These are phyloP conservation scores for Casuarina equisetifolia DNA, from an alignment of 306 rosid species.

Conservation along the genomic window DNA sequence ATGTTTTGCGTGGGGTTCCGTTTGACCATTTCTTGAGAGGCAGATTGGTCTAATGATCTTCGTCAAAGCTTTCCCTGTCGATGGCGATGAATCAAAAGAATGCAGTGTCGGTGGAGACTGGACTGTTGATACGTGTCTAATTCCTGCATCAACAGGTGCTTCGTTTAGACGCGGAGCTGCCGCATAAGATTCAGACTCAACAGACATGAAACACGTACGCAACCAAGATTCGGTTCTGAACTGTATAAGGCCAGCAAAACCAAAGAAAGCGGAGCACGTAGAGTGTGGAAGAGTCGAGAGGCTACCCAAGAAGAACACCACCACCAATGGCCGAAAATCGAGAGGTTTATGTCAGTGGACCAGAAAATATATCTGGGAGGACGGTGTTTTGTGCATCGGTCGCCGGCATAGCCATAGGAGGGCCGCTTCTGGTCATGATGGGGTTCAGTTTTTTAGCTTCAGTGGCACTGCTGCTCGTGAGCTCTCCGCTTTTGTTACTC, in stretches of 20 bases:
- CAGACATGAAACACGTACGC: neutral
- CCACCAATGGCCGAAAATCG: conserved; percentile 4
- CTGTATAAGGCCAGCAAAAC: neutral
- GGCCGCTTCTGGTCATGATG: conserved; percentile 28
- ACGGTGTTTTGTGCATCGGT: neutral
- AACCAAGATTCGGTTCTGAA: neutral
- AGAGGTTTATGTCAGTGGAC: neutral
- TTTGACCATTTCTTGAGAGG: too few relatives aligned
- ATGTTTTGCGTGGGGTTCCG: too few relatives aligned
- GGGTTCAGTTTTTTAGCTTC: conserved; percentile 35
- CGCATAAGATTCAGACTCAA: neutral
- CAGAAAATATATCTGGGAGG: neutral
- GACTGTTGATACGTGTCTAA: conserved; percentile 1
- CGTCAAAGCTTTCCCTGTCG: too few relatives aligned
- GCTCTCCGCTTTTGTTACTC: conserved; percentile 25
- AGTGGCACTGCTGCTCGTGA: conserved; percentile 18
- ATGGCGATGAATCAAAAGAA: neutral
- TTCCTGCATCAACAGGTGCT: neutral
- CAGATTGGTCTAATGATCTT: too few relatives aligned
- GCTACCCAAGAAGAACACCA: too few relatives aligned
- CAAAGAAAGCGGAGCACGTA: neutral
- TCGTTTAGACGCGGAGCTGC: neutral
- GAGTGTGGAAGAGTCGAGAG: too few relatives aligned
- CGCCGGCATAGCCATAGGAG: conserved; percentile 23
- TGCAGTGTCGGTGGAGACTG: neutral